Evolutionary conservation across 768 basidiomycete genomes (phyloP).

Genomic region (Trametes gibbosa): DNA sequence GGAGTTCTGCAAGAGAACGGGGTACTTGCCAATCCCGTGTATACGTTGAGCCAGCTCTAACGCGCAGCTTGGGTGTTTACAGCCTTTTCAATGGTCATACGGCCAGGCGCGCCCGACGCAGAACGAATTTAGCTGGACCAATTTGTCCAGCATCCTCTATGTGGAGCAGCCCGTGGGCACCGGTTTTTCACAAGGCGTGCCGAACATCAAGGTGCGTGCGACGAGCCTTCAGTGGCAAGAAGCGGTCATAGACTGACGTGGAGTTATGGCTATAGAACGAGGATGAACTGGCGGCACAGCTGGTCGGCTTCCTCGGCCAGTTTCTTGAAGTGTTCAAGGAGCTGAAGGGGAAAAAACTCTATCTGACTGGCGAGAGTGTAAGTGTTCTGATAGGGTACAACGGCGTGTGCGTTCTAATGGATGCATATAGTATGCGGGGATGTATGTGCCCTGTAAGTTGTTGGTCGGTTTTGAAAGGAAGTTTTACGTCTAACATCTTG

Average conservation of each 20-base stretch:
- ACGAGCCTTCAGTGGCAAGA: no score
- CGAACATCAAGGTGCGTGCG: constrained; percentile 44
- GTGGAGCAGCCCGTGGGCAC: constrained; percentile 82
- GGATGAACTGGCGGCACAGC: constrained; percentile 52
- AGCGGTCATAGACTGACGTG: no score
- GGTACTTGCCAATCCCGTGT: constrained; percentile 30
- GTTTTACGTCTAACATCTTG: not conserved
- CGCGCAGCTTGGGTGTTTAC: not conserved
- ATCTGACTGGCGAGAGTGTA: constrained; percentile 73
- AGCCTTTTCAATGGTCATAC: constrained; percentile 67
- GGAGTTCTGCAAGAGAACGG: constrained; percentile 78
- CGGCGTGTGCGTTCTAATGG: not conserved
- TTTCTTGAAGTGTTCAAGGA: constrained; percentile 75
- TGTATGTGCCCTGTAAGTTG: constrained; percentile 56
- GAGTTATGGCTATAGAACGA: no score
- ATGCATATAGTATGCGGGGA: constrained; percentile 61
- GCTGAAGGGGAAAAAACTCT: constrained; percentile 69
- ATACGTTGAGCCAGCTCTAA: not conserved
- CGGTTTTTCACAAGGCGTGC: constrained; percentile 70
- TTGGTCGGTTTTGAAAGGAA: not conserved
- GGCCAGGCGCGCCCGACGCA: constrained; percentile 62
- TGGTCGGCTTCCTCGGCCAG: constrained; percentile 66
- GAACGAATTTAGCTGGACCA: constrained; percentile 77
- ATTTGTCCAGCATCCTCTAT: constrained; percentile 72
- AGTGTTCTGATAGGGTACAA: constrained; percentile 23